Conservation (phyloP, 192 early-diverging fungal species). For the Gamsiella multidivaricata region DNA sequence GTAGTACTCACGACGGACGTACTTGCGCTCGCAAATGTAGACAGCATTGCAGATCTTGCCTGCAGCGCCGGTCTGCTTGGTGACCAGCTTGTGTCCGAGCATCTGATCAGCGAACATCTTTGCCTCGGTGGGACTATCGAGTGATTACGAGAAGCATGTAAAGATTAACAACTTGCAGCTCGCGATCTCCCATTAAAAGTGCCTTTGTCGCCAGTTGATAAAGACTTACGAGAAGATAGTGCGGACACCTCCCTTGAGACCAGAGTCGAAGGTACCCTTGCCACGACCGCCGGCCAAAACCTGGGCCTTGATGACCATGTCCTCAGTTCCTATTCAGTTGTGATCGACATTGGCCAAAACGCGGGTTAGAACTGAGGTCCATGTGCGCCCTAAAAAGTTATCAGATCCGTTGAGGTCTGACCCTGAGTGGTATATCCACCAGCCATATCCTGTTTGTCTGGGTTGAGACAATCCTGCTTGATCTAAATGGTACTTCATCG, state of each 20-base stretch:
- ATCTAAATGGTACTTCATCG: too few species aligned
- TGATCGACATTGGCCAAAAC: background rate
- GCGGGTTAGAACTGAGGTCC: background rate
- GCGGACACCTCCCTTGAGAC: slow-evolving; percentile 96
- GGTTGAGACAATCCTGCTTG: too few species aligned
- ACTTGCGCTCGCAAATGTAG: slow-evolving; percentile 97
- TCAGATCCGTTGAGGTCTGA: background rate
- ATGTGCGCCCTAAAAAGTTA: background rate
- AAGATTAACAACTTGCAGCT: background rate
- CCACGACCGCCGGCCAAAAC: slow-evolving; percentile 99
- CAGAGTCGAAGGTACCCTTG: slow-evolving; percentile 97
- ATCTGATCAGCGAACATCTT: slow-evolving; percentile 92
- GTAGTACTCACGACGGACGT: slow-evolving; percentile 98
- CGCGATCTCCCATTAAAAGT: too few species aligned
- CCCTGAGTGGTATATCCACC: too few species aligned
- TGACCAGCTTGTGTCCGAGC: slow-evolving; percentile 97
- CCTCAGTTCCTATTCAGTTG: slow-evolving; percentile 66
- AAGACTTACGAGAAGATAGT: slow-evolving; percentile 87
- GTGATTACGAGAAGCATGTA: background rate
- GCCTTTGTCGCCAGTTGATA: too few species aligned
- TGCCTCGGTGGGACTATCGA: slow-evolving; percentile 84
- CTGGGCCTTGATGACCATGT: slow-evolving; percentile 85
- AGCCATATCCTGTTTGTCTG: too few species aligned
- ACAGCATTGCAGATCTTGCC: slow-evolving; percentile 96
- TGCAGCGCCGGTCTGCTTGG: slow-evolving; percentile 97